Percentiles rank a stretch among this genome's conserved stretches.
Evolutionary conservation across 441 rosid species (phyloP).

Genomic region (Dalechampia spathulata): DNA sequence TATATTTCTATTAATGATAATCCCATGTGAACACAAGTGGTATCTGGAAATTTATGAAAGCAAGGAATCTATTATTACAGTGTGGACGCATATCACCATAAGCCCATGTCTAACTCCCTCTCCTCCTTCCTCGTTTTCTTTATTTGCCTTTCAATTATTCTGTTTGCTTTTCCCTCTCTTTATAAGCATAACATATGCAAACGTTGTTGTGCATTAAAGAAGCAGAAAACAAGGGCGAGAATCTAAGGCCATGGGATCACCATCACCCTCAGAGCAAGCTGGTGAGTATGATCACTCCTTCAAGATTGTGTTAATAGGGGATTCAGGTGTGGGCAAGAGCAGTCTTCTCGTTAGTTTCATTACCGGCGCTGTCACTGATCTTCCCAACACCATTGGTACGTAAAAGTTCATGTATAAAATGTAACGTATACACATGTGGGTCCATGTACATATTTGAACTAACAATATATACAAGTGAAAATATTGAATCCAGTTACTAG

Average conservation of each 20-base stretch:
- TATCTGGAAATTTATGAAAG: too few species aligned
- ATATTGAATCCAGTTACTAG: neutral
- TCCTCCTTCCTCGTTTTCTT: neutral
- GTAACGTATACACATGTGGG: too few species aligned
- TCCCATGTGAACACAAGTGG: too few species aligned
- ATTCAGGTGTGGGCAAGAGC: slow-evolving; percentile 58
- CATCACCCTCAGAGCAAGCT: slow-evolving; percentile 34
- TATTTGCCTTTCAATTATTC: slow-evolving; percentile 37
- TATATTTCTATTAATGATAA: too few species aligned
- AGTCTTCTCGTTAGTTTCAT: slow-evolving; percentile 53
- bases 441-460: too few species aligned
- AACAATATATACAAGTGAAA: neutral
- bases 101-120: too few species aligned
- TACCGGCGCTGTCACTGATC: slow-evolving; percentile 32
- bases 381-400: slow-evolving; percentile 48
- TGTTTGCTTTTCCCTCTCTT: slow-evolving; percentile 7
- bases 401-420: neutral
- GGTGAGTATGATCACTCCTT: slow-evolving; percentile 37
- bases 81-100: too few species aligned
- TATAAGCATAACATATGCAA: neutral
- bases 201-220: neutral
- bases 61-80: too few species aligned
- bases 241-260: slow-evolving; percentile 30
- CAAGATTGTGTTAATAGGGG: slow-evolving; percentile 57
- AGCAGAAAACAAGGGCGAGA: neutral